Conservation (phyloP, 202 grass and related monocot genomes). For the Thinopyrum obtusiflorum region DNA sequence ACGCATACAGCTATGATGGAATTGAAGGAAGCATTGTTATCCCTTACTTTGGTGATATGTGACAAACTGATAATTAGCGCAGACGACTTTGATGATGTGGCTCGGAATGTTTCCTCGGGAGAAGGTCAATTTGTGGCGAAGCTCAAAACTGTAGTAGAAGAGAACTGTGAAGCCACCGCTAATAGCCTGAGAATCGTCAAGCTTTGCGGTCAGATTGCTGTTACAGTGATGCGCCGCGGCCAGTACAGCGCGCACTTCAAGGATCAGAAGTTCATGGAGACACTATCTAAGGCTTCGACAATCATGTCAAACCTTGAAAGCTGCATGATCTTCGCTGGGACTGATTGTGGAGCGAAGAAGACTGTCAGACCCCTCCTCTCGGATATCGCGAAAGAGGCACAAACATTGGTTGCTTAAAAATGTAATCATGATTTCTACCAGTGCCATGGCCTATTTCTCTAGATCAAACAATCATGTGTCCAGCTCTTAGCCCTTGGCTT, state of each 20-base stretch:
- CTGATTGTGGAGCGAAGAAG: background rate
- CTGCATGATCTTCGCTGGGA: constrained; percentile 7
- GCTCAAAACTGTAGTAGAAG: constrained; percentile 10
- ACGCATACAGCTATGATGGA: background rate
- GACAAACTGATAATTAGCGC: background rate
- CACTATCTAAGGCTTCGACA: background rate
- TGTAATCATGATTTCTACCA: background rate
- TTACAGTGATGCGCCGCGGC: background rate
- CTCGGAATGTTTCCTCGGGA: background rate
- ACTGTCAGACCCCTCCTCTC: background rate
- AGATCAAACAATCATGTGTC: background rate
- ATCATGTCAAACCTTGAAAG: constrained; percentile 10
- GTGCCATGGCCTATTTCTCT: background rate
- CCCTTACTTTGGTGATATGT: background rate
- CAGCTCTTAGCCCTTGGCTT: no score
- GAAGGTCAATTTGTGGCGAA: background rate
- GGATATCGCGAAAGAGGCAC: background rate
- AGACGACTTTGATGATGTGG: background rate
- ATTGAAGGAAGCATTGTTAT: background rate
- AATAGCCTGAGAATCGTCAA: background rate
- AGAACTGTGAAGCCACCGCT: background rate
- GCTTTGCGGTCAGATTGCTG: constrained; percentile 3
- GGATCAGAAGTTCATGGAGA: background rate
- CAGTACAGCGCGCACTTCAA: background rate
- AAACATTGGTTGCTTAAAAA: background rate